These are phyloP conservation scores for Juglanconis sp. DNA, from an alignment of 2,329 filamentous ascomycete genomes.

Conservation along the genomic window DNA sequence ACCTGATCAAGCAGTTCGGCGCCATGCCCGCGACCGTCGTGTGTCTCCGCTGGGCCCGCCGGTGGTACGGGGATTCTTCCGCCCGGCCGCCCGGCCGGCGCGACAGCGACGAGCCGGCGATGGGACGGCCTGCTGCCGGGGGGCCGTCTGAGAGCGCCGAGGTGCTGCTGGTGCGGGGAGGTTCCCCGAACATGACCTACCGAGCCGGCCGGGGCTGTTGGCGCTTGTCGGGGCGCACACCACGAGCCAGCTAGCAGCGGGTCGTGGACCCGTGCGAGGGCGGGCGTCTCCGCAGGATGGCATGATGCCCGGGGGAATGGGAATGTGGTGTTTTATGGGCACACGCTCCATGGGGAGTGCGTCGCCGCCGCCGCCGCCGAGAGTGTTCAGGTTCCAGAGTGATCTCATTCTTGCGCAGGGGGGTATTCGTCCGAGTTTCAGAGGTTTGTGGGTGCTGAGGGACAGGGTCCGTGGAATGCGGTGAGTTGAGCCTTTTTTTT, in stretches of 20 bases:
- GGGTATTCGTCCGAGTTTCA: background rate
- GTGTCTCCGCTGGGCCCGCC: constrained; percentile 41
- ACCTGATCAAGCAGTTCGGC: constrained; percentile 50
- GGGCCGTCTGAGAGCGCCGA: constrained; percentile 37
- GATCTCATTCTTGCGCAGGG: constrained; percentile 1
- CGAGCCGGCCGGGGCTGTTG: constrained; percentile 42
- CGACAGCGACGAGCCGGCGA: constrained; percentile 39
- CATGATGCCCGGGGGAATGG: constrained; percentile 47
- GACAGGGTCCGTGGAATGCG: constrained; percentile 4
- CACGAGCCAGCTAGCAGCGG: constrained; percentile 46
- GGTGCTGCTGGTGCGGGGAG: constrained; percentile 39
- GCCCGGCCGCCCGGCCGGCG: constrained; percentile 43
- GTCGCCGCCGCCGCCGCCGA: constrained; percentile 22
- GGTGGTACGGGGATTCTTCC: constrained; percentile 38
- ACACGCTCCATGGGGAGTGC: constrained; percentile 32
- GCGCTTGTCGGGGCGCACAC: constrained; percentile 55
- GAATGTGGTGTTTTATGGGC: constrained; percentile 47
- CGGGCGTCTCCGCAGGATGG: constrained; percentile 46
- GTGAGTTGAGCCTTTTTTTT: background rate
- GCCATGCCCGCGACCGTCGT: constrained; percentile 47
- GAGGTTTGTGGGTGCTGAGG: background rate
- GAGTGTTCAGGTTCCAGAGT: constrained; percentile 31
- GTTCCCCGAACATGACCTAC: constrained; percentile 52
- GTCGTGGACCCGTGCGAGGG: constrained; percentile 36
- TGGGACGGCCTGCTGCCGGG: constrained; percentile 40